These are phyloP conservation scores for Tylopilus intermedius DNA, from an alignment of 768 basidiomycete genomes.

Conservation along the genomic window DNA sequence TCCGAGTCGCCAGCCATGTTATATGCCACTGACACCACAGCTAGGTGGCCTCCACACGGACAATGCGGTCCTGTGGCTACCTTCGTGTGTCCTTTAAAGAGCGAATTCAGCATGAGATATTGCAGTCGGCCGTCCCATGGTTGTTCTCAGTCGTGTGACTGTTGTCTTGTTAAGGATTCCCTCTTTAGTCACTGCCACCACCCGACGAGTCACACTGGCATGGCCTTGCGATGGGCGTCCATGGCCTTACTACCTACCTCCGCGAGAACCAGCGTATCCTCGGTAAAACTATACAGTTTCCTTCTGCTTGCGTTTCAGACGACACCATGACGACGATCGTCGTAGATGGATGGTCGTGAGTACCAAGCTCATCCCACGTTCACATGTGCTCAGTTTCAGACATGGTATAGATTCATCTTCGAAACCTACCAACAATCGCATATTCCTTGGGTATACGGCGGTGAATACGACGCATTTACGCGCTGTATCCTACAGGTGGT, in stretches of 20 bases:
- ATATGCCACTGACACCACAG: neutral
- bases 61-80: too few species aligned
- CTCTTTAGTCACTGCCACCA: too few species aligned
- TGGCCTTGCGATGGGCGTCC: constrained; percentile 42
- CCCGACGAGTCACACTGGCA: too few species aligned
- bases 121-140: too few species aligned
- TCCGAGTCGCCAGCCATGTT: too few species aligned
- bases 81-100: too few species aligned
- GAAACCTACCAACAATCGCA: constrained; percentile 53
- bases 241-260: constrained; percentile 49
- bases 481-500: constrained; percentile 47
- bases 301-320: neutral
- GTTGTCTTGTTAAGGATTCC: too few species aligned
- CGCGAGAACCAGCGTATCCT: constrained; percentile 41
- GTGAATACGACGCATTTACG: constrained; percentile 62
- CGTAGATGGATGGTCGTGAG: constrained; percentile 87
- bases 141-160: too few species aligned
- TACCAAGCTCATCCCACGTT: constrained; percentile 17
- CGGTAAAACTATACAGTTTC: constrained; percentile 34
- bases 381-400: constrained; percentile 1
- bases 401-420: constrained; percentile 63
- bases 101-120: too few species aligned
- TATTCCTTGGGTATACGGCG: constrained; percentile 83
- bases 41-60: neutral
- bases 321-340: constrained; percentile 46